Base-by-base conservation (phyloP, 139 green algal genomes). In the Asterochloris sp. region DNA sequence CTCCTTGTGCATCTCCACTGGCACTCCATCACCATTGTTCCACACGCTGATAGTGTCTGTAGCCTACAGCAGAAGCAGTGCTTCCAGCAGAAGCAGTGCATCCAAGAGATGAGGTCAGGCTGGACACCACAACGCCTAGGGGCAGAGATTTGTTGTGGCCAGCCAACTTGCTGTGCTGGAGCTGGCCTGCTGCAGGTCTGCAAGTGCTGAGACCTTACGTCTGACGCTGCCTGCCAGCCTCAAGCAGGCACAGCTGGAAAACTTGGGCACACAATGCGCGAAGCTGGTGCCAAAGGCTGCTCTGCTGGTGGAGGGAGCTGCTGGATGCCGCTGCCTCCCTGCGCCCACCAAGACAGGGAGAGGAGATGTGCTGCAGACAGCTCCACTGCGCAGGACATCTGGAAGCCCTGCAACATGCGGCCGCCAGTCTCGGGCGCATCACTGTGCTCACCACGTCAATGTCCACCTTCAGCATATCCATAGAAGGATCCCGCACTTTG, bases 11-110 rank as follows among this genome's bases (percentile, higher is more conserved):
- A 97, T 85, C 84, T 99, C 96, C 63, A 99, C 95, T 0, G 97
- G 97, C 15, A 99, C 92, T 74, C 97, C 97, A 12, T 91, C 90
- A 54, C 97, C 97, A 79, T 98, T 98, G 90, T 99, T 99, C 85
- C 89, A 96, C 26, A 99, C 93, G 19, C 84, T 83, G 85, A 99
- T 97, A 27, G 62, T 90, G 89, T 92, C 93, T 60, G 78, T 89
- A 19, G 83, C 91, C 94, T 97, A 86, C 66, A 87, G 11, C 11
- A 0, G 29, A 28, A 69, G 27, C 26, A 16, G 38, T 10, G 24
- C 12, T 10, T 13, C 54, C 28, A 28, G 12, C 19, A 82, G 47
- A 74, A 83, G 9, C 10, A n/a, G 19, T 17, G 54, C 78, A 54
- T 62, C 21, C 62, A 26, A 10, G 4, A 76, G 12, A 38, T 75